phyloP scores from a whole-genome alignment of 345 rosid species.

The Acer yangbiense region DNA sequence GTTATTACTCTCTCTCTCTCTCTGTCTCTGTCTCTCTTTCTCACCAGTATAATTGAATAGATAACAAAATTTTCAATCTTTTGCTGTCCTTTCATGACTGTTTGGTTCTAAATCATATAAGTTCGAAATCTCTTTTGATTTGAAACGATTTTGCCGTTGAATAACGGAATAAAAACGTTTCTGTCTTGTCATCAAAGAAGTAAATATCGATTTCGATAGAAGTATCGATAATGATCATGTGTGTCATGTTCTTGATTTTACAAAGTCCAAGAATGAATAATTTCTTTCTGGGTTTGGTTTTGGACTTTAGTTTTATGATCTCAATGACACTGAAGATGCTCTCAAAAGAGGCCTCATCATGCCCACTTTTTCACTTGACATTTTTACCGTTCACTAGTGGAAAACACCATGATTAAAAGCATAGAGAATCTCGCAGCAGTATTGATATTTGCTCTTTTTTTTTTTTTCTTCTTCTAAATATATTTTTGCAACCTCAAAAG shows the following conservation, averaged over 20 bases:
- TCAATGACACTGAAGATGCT: conserved; percentile 10
- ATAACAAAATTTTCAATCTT: neutral
- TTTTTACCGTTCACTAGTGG: conserved; percentile 6
- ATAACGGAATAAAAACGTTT: too few species aligned
- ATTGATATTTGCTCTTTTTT: neutral
- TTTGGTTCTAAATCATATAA: neutral
- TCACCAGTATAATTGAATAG: neutral
- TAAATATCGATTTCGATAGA: too few species aligned
- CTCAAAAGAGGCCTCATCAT: neutral
- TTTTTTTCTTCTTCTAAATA: too few species aligned
- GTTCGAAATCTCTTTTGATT: neutral
- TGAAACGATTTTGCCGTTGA: too few species aligned
- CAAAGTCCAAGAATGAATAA: neutral
- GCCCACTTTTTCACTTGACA: neutral
- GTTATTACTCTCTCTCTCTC: neutral
- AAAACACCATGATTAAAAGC: conserved; percentile 16
- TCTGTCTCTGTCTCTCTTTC: neutral
- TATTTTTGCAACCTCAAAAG: neutral
- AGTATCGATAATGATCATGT: too few species aligned
- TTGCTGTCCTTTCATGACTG: neutral
- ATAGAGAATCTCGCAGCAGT: conserved; percentile 14
- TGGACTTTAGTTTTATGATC: neutral
- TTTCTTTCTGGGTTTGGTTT: neutral
- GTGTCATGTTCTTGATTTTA: neutral
- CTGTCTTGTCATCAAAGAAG: neutral